Conservation (phyloP, 2,329 filamentous ascomycete genomes). For the Cladosporium sp. region DNA sequence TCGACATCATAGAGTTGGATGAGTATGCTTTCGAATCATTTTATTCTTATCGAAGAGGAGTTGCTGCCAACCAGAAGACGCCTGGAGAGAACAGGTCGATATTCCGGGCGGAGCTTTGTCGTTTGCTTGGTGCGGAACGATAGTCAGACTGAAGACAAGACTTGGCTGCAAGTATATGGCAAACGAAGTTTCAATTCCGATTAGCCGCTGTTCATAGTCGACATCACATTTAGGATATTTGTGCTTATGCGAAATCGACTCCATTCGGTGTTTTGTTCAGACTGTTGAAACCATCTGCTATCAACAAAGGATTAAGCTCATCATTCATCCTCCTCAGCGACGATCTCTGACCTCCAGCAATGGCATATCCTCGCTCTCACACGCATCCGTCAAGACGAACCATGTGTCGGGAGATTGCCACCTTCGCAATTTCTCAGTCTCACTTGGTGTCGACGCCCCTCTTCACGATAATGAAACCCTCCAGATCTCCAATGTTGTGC, state of each 20-base stretch:
- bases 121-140: not conserved
- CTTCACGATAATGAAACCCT: not conserved
- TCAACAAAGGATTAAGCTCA: not conserved
- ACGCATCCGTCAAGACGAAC: not conserved
- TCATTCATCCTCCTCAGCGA: not conserved
- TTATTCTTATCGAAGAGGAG: not conserved
- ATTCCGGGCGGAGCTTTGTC: not conserved
- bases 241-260: not conserved
- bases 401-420: not conserved
- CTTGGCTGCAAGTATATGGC: not conserved
- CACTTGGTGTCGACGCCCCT: not conserved
- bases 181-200: not conserved
- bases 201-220: not conserved
- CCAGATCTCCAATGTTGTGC: not conserved
- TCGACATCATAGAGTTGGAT: slow-evolving; percentile 28
- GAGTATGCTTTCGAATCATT: slow-evolving; percentile 22
- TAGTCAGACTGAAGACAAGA: no score
- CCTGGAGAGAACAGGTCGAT: not conserved
- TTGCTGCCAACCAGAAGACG: not conserved
- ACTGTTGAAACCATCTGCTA: not conserved
- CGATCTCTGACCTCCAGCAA: not conserved
- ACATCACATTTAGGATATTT: not conserved
- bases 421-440: not conserved
- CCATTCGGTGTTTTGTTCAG: not conserved
- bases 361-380: not conserved